These are phyloP conservation scores for Paraconiothyrium sp. DNA, from an alignment of 2,329 filamentous ascomycete species.

Conservation along the genomic window DNA sequence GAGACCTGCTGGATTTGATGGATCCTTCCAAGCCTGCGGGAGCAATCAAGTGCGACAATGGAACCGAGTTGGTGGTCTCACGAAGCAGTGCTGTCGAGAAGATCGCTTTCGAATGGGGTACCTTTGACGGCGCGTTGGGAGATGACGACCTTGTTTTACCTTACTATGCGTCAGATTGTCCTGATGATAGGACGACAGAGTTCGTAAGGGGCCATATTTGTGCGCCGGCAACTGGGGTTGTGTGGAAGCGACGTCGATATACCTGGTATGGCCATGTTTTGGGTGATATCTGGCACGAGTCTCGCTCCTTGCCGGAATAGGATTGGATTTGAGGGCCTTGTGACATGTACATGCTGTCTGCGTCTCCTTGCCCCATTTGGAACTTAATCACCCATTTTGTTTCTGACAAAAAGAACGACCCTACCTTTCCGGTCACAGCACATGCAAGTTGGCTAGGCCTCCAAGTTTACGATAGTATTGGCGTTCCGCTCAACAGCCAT, in stretches of 20 bases:
- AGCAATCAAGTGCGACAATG: background rate
- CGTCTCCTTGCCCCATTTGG: no score
- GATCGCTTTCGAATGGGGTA: constrained; percentile 7
- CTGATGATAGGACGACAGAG: background rate
- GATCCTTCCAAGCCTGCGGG: background rate
- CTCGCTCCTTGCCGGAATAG: constrained; percentile 19
- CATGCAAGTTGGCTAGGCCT: no score
- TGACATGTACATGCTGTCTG: no score
- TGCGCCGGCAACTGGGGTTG: constrained; percentile 2
- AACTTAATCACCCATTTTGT: no score
- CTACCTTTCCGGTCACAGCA: no score
- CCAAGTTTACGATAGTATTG: no score
- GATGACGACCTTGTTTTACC: constrained; percentile 3
- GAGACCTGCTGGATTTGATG: constrained; percentile 1
- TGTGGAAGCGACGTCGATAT: constrained; percentile 4
- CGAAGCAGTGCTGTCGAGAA: background rate
- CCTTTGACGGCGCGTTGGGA: background rate
- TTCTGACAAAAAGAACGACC: no score
- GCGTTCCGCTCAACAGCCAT: no score
- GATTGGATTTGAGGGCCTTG: background rate
- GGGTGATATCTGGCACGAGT: background rate
- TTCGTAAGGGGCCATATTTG: background rate
- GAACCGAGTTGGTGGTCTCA: background rate
- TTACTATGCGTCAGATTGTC: background rate
- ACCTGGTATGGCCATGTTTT: constrained; percentile 12